Evolutionary conservation across 345 rosid species (phyloP).

Genomic region (Syzygium oleosum): DNA sequence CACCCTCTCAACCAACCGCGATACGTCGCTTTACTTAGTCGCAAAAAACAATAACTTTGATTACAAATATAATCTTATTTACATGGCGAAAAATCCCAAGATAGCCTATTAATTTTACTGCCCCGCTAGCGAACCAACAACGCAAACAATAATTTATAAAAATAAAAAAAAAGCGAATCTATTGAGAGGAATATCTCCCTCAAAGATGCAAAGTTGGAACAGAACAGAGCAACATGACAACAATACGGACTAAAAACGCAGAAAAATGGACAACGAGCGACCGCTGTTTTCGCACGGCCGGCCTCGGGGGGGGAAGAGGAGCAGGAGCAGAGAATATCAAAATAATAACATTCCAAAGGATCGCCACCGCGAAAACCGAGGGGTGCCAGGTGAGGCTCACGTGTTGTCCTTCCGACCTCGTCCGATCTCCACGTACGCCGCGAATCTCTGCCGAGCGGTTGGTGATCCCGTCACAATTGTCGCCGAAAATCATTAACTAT

Average conservation of each 20-base stretch:
- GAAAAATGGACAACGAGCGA: background rate
- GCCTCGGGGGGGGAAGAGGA: background rate
- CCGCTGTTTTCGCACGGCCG: background rate
- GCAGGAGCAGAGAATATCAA: background rate
- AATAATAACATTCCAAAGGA: background rate
- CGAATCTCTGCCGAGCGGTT: background rate
- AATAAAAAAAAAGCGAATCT: too few species aligned
- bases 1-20: background rate
- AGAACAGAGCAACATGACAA: background rate
- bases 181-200: background rate
- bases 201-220: background rate
- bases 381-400: background rate
- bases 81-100: background rate
- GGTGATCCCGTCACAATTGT: background rate
- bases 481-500: background rate
- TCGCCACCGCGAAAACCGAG: background rate
- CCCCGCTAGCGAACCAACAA: background rate
- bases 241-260: too few species aligned
- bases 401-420: background rate
- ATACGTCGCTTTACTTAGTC: background rate
- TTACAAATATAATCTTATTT: background rate
- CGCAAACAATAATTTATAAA: background rate
- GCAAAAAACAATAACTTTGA: background rate
- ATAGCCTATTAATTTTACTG: background rate
- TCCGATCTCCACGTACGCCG: background rate